Percentiles rank a stretch among this genome's conserved stretches.
Evolutionary conservation across 2,329 filamentous ascomycete genomes (phyloP).

Genomic region (Nakataea oryzae): DNA sequence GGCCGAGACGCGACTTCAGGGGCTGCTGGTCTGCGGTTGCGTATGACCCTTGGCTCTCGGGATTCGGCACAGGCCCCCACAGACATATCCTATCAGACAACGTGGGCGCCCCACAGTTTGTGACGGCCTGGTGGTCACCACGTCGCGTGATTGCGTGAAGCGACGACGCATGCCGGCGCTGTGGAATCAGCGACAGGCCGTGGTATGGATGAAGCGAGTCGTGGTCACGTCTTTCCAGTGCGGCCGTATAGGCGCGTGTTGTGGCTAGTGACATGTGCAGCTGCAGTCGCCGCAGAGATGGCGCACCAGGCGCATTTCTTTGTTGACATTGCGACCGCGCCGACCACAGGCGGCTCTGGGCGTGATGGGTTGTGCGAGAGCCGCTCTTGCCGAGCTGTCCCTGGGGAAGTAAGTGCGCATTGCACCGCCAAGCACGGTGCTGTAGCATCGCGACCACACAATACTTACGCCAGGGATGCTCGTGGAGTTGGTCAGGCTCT

Average conservation of each 20-base stretch:
- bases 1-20: background rate
- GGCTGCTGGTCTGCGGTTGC: background rate
- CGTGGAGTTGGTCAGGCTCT: background rate
- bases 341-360: background rate
- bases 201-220: background rate
- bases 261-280: background rate
- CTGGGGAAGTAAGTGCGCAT: background rate
- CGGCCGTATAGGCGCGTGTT: background rate
- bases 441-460: background rate
- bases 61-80: background rate
- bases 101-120: background rate
- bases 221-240: background rate
- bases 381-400: background rate
- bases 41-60: background rate
- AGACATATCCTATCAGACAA: background rate
- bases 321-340: background rate
- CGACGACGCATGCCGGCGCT: background rate
- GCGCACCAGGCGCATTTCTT: background rate
- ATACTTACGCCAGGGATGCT: background rate
- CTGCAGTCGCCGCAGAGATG: background rate
- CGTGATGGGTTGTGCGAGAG: background rate
- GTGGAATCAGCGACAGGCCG: background rate
- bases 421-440: background rate
- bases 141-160: background rate
- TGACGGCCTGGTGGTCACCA: background rate